A percentile compares a stretch with the other conserved stretches of the same genome.
Evolutionary conservation across 2,329 filamentous ascomycete genomes (phyloP).

Genomic region (Talaromyces sp.): DNA sequence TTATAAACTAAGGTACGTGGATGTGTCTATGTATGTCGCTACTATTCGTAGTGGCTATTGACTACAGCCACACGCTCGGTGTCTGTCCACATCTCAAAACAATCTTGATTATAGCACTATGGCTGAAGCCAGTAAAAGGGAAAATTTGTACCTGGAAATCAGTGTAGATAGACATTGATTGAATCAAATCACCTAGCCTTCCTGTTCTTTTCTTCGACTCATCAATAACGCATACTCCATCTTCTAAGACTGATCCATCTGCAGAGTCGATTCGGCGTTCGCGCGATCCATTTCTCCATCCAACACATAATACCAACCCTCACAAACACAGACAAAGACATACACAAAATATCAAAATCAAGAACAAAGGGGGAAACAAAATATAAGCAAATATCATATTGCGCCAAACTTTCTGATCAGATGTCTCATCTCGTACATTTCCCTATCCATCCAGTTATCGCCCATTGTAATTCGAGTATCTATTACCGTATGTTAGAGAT

Average conservation of each 20-base stretch:
- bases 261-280: neutral
- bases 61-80: neutral
- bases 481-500: slow-evolving; percentile 21
- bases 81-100: neutral
- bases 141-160: neutral
- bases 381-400: slow-evolving; percentile 28
- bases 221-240: neutral
- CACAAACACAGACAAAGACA: slow-evolving; percentile 2
- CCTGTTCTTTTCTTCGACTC: neutral
- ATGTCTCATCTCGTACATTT: slow-evolving; percentile 17
- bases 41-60: neutral
- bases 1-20: neutral
- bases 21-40: neutral
- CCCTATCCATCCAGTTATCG: slow-evolving; percentile 30
- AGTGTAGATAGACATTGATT: neutral
- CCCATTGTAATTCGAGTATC: slow-evolving; percentile 39
- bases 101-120: neutral
- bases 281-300: neutral
- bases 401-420: slow-evolving; percentile 33
- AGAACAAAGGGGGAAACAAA: slow-evolving; percentile 15
- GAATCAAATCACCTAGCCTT: slow-evolving; percentile 1
- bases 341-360: neutral
- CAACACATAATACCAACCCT: neutral
- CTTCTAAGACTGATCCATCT: neutral
- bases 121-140: neutral